Evolutionary conservation across 2,329 filamentous ascomycete genomes (phyloP).

Genomic region (Arthrobotrys megalospora): DNA sequence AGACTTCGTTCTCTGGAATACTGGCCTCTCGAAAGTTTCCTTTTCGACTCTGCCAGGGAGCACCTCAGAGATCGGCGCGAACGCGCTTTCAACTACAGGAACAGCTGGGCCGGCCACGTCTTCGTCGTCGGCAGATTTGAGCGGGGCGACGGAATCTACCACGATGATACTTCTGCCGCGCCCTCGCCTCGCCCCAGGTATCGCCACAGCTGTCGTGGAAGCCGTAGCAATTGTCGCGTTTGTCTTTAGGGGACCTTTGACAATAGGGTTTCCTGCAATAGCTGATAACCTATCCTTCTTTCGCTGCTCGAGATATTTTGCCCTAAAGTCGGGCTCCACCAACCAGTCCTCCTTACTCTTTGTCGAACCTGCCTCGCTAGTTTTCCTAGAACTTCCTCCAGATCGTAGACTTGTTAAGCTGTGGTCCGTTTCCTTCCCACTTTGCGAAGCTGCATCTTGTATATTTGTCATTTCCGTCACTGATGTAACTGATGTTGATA

Average conservation of each 20-base stretch:
- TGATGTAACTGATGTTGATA: conserved; percentile 52
- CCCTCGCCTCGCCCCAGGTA: conserved; percentile 55
- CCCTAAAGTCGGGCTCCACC: conserved; percentile 64
- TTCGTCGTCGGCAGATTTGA: conserved; percentile 61
- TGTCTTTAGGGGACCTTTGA: conserved; percentile 56
- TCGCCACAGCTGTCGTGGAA: conserved; percentile 54
- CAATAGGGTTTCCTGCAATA: conserved; percentile 57
- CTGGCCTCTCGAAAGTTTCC: conserved; percentile 61
- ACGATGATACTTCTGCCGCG: conserved; percentile 63
- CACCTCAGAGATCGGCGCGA: conserved; percentile 38
- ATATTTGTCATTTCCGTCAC: conserved; percentile 55
- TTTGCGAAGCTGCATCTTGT: conserved; percentile 43
- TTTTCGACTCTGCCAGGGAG: conserved; percentile 48
- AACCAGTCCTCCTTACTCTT: conserved; percentile 62
- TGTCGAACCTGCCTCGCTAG: conserved; percentile 47
- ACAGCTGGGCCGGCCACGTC: conserved; percentile 31
- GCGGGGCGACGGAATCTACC: conserved; percentile 62
- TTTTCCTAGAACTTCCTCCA: conserved; percentile 33
- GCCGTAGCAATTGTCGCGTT: conserved; percentile 51
- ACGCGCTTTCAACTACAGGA: conserved; percentile 39
- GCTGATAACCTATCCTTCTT: conserved; percentile 57
- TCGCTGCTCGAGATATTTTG: conserved; percentile 63
- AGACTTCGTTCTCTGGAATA: conserved; percentile 62
- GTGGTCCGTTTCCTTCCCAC: conserved; percentile 49
- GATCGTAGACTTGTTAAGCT: conserved; percentile 40